A percentile compares a stretch with the other conserved stretches of the same genome.
Evolutionary conservation across 495 filamentous ascomycete species (phyloP).

Genomic region (Penicillium pulvis): DNA sequence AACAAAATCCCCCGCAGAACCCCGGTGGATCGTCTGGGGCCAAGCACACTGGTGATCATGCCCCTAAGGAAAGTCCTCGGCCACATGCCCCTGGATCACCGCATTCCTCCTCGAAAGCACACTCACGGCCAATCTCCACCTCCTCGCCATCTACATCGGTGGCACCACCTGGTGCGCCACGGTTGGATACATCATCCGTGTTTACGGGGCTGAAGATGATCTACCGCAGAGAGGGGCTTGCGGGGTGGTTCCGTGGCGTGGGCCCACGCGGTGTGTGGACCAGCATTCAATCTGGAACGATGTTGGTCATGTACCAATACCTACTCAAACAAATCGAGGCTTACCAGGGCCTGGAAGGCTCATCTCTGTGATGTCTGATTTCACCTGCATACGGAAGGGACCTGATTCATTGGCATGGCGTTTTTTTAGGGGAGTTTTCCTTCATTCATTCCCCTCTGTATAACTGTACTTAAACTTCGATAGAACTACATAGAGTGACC

Average conservation of each 20-base stretch:
- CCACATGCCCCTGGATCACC: conserved; percentile 30
- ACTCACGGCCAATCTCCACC: conserved; percentile 74
- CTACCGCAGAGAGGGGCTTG: conserved; percentile 83
- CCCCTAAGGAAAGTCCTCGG: conserved; percentile 40
- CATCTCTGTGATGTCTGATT: conserved; percentile 25
- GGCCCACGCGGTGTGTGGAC: conserved; percentile 96
- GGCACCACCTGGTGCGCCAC: conserved; percentile 68
- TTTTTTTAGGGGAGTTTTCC: conserved; percentile 20
- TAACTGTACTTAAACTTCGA: background rate
- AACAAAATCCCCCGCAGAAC: conserved; percentile 60
- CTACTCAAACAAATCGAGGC: conserved; percentile 74
- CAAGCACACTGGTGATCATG: conserved; percentile 30
- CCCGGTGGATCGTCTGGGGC: conserved; percentile 20
- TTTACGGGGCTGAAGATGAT: conserved; percentile 82
- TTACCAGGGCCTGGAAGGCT: conserved; percentile 36
- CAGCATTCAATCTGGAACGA: conserved; percentile 92
- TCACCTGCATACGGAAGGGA: conserved; percentile 19
- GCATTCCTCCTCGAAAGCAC: conserved; percentile 33
- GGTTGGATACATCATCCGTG: conserved; percentile 85
- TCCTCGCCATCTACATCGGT: conserved; percentile 80
- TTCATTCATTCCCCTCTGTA: background rate
- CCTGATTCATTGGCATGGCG: conserved; percentile 32
- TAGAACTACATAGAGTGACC: conserved; percentile 1
- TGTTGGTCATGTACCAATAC: conserved; percentile 94
- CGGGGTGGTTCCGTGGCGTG: conserved; percentile 92